Evolutionary conservation across 1,284 basidiomycete species (phyloP), one percentile per base, ranked within the genome.

Genomic region (Microstroma glucosiphilum): DNA sequence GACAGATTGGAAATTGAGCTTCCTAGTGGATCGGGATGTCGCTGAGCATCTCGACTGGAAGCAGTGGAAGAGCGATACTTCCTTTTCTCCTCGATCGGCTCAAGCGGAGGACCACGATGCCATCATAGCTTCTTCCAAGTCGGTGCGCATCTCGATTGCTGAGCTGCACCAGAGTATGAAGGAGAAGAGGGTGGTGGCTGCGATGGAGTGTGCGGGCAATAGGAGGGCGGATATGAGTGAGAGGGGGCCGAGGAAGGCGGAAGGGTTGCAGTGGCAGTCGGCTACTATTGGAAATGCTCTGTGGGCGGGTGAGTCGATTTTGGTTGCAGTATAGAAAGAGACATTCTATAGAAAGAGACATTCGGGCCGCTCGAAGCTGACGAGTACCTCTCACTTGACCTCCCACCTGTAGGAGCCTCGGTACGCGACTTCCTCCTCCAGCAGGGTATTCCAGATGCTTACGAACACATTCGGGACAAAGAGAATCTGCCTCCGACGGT

Each of bases 181-280:
- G 9, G 56, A 58, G 3, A 42, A 60, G 42, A 57, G 64, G 25
- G 60, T 71, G 7, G 54, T 63, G 3, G 69, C 71, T 15, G 69
- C 67, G 0, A 62, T 72, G 41, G 70, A 72, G 53, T 72, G 71
- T 23, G 71, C 71, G 7, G 70, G 70, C 0, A 72, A 72, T 40
- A 59, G 71, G n/a, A 48, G 70, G 8, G 41, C 63, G 1, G 71
- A 72, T 58, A 59, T 72, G 40, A 55, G 60, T 2, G 42, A 65
- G 1, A 60, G 58, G 8, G 58, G 65, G n/a, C 42, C 42, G 19
- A 37, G 41, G 13, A 49, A 67, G n/a, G 58, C 65, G 3, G 68
- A 71, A 46, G 71, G 71, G 6, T 63, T 72, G 4, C 65, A 68
- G 26, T 72, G 71, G 71, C 60, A 63, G 25, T 58, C 65, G 7